Percentiles rank a stretch among this genome's conserved stretches.
Evolutionary conservation across 1,284 basidiomycete species (phyloP).

Genomic region (Ustilago cynodontis): DNA sequence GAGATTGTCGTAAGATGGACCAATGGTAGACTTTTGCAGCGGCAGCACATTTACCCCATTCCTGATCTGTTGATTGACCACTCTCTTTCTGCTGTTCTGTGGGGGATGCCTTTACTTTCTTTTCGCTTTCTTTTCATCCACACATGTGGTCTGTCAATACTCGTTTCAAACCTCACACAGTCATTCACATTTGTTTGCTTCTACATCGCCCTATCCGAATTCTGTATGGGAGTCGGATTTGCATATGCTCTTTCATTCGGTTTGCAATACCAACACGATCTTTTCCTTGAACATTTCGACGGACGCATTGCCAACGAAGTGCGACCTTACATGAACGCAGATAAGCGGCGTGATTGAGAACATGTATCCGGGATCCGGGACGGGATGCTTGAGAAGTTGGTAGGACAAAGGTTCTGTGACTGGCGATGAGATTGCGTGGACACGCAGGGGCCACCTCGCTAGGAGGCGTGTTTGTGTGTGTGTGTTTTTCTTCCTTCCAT

Average conservation of each 20-base stretch:
- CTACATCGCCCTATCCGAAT: neutral
- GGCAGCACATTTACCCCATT: constrained; percentile 14
- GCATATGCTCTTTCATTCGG: constrained; percentile 11
- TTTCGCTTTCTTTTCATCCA: constrained; percentile 4
- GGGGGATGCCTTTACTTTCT: neutral
- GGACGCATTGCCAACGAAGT: neutral
- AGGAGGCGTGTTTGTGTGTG: neutral
- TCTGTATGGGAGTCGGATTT: neutral
- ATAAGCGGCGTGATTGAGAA: constrained; percentile 3
- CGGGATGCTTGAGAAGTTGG: constrained; percentile 8
- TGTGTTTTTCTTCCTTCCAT: constrained; percentile 9
- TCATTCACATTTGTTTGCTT: constrained; percentile 4
- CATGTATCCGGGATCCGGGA: too few species aligned
- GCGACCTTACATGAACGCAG: neutral
- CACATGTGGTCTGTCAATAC: neutral
- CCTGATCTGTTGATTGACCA: too few species aligned
- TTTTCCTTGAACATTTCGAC: constrained; percentile 5
- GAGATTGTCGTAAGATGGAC: neutral
- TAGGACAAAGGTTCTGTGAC: neutral
- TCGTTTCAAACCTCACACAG: neutral
- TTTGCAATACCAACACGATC: constrained; percentile 39
- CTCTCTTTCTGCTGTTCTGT: constrained; percentile 1
- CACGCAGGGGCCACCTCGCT: constrained; percentile 25
- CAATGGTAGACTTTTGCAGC: neutral
- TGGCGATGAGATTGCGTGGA: constrained; percentile 5